Evolutionary conservation across 2,329 filamentous ascomycete genomes (phyloP).

Genomic region (Rugonectria rugulosa): DNA sequence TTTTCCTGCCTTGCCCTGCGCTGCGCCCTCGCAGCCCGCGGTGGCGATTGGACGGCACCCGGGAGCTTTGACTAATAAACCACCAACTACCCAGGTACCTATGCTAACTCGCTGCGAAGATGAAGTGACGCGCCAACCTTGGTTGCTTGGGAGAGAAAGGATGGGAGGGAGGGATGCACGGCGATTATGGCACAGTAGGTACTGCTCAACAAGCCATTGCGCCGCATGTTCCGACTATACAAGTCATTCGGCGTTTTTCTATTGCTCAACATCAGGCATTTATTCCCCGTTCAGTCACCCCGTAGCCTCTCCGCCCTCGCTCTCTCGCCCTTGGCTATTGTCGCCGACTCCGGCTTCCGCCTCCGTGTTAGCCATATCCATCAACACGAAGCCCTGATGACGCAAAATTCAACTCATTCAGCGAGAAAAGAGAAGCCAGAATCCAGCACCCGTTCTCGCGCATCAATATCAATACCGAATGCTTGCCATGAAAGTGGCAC

Average conservation of each 20-base stretch:
- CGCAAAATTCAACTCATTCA: conserved; percentile 9
- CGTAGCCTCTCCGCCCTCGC: conserved; percentile 14
- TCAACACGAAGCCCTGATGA: conserved; percentile 1
- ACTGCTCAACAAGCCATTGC: no score
- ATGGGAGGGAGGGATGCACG: no score
- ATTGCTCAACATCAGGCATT: no score
- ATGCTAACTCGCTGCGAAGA: no score
- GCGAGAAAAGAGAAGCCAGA: background rate
- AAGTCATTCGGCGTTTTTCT: no score
- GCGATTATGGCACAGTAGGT: no score
- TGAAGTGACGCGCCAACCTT: no score
- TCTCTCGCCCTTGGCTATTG: background rate
- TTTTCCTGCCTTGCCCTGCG: background rate
- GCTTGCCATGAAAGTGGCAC: no score
- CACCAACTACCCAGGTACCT: no score
- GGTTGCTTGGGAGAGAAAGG: no score
- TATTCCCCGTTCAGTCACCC: background rate
- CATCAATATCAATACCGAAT: background rate
- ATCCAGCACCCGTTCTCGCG: background rate
- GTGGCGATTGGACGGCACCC: conserved; percentile 39
- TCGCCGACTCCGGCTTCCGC: background rate
- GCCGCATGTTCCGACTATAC: no score
- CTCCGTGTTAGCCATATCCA: background rate
- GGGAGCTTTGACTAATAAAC: conserved; percentile 50
- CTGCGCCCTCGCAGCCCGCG: background rate